phyloP scores from a whole-genome alignment of 2,329 filamentous ascomycete genomes.

The Fusarium sororula region DNA sequence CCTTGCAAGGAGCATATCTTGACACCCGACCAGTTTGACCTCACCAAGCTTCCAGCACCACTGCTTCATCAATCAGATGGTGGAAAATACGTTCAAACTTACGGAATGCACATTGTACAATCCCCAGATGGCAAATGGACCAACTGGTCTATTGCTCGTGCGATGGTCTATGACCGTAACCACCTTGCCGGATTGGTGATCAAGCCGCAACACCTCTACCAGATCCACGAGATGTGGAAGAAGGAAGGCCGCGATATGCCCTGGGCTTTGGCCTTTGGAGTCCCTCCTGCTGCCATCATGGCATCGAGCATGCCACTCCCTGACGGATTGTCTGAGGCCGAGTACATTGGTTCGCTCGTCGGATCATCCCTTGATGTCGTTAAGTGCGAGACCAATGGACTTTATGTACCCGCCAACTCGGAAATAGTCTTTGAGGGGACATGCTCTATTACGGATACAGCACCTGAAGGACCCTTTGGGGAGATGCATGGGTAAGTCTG shows the following conservation, averaged over 20 bases:
- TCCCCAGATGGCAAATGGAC: slow-evolving; percentile 58
- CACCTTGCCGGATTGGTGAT: slow-evolving; percentile 54
- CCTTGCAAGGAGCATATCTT: slow-evolving; percentile 31
- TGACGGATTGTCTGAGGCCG: slow-evolving; percentile 52
- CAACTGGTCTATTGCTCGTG: slow-evolving; percentile 57
- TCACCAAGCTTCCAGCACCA: slow-evolving; percentile 54
- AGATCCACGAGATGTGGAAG: slow-evolving; percentile 59
- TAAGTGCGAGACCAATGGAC: slow-evolving; percentile 60
- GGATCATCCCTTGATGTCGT: slow-evolving; percentile 56
- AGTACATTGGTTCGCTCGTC: slow-evolving; percentile 57
- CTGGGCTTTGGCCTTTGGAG: slow-evolving; percentile 59
- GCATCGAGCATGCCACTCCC: slow-evolving; percentile 56
- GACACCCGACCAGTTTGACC: slow-evolving; percentile 29
- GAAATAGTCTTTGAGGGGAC: slow-evolving; percentile 63
- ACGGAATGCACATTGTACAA: slow-evolving; percentile 59
- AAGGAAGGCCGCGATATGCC: slow-evolving; percentile 55
- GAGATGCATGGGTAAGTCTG: slow-evolving; percentile 46
- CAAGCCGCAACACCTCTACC: slow-evolving; percentile 56
- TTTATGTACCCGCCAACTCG: slow-evolving; percentile 57
- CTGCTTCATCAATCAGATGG: slow-evolving; percentile 56
- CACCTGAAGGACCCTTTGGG: slow-evolving; percentile 59
- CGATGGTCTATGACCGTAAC: slow-evolving; percentile 58
- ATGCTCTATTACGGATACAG: slow-evolving; percentile 46
- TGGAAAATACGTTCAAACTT: slow-evolving; percentile 61
- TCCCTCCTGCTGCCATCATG: slow-evolving; percentile 61